These are phyloP conservation scores for Podila verticillata DNA, from an alignment of 192 early-diverging fungal genomes.

Conservation along the genomic window DNA sequence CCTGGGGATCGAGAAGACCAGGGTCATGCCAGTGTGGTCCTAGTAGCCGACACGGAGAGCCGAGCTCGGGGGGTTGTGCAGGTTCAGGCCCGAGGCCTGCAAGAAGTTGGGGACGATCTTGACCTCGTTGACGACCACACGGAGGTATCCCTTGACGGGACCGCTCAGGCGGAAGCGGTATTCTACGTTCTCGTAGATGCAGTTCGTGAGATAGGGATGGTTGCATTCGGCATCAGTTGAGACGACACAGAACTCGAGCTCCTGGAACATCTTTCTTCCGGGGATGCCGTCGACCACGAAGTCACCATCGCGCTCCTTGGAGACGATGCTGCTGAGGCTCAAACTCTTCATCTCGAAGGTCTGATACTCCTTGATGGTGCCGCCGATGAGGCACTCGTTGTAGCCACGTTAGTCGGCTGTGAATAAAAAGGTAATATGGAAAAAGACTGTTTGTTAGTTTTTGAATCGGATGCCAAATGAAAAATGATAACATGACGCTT, in stretches of 20 bases:
- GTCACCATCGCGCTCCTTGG: background rate
- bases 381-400: too few species aligned
- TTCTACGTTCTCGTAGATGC: slow-evolving; percentile 25
- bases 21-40: background rate
- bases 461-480: background rate
- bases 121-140: background rate
- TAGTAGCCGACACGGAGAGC: slow-evolving; percentile 8
- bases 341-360: slow-evolving; percentile 7
- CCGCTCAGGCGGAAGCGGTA: slow-evolving; percentile 8
- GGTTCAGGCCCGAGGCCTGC: slow-evolving; percentile 1
- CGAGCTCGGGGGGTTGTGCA: background rate
- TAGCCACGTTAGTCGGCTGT: background rate
- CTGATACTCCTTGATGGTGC: slow-evolving; percentile 13
- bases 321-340: slow-evolving; percentile 3
- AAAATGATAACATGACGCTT: background rate
- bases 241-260: slow-evolving; percentile 17
- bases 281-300: slow-evolving; percentile 7
- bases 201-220: slow-evolving; percentile 8
- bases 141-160: slow-evolving; percentile 13
- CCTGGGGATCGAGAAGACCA: slow-evolving; percentile 6
- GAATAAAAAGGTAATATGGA: background rate
- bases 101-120: slow-evolving; percentile 1
- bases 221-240: slow-evolving; percentile 11
- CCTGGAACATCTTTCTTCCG: background rate
- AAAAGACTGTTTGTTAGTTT: background rate